phyloP scores from a whole-genome alignment of 2,329 filamentous ascomycete species.

The Talaromyces atroroseus region DNA sequence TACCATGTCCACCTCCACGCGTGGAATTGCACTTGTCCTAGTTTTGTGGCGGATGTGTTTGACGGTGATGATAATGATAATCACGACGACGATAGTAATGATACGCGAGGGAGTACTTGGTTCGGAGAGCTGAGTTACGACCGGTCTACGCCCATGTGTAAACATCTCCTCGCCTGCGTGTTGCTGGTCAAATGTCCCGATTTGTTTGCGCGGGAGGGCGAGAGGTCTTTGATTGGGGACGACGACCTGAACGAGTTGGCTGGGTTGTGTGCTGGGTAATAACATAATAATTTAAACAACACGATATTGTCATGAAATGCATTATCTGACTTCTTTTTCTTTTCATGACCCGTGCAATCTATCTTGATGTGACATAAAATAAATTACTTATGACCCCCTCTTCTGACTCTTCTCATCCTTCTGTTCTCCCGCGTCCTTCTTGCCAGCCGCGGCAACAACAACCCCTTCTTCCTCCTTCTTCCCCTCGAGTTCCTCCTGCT shows the following conservation, averaged over 20 bases:
- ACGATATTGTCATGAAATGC: too few species aligned
- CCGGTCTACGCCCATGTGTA: conserved; percentile 55
- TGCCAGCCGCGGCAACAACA: conserved; percentile 46
- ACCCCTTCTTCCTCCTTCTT: conserved; percentile 65
- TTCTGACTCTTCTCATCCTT: conserved; percentile 54
- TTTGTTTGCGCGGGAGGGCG: conserved; percentile 54
- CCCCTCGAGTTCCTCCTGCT: conserved; percentile 88
- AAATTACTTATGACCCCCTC: conserved; percentile 47
- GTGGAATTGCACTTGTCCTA: conserved; percentile 89
- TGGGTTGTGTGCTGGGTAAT: conserved; percentile 56
- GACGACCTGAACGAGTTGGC: conserved; percentile 63
- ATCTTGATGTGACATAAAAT: neutral
- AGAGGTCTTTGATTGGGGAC: conserved; percentile 19
- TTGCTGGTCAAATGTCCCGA: conserved; percentile 61
- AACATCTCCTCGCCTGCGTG: conserved; percentile 82
- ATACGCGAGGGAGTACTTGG: conserved; percentile 9
- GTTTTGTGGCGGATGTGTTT: conserved; percentile 71
- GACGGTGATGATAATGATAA: neutral
- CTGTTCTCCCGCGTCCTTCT: conserved; percentile 42
- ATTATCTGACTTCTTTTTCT: neutral
- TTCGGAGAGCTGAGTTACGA: conserved; percentile 28
- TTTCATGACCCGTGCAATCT: neutral
- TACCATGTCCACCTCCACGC: conserved; percentile 69
- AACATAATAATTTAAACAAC: conserved; percentile 14
- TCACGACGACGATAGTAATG: neutral